Evolutionary conservation across 768 basidiomycete genomes (phyloP).

Genomic region (Suillus bovinus): DNA sequence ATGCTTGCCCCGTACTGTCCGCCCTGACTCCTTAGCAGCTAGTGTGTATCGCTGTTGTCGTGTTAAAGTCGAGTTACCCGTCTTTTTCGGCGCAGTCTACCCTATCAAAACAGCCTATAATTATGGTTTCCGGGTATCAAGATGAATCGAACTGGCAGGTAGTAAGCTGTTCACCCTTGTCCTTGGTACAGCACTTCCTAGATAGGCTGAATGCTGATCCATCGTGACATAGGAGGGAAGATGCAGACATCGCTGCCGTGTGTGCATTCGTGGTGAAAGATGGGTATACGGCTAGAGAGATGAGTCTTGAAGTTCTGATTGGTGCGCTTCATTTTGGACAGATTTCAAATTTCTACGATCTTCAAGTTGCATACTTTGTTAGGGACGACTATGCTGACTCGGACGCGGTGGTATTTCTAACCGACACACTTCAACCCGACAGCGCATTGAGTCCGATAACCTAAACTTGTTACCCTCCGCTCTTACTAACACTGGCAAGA

Average conservation of each 20-base stretch:
- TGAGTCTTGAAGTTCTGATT: too few species aligned
- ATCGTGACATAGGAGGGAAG: too few species aligned
- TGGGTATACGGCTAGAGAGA: conserved; percentile 43
- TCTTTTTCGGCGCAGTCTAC: conserved; percentile 2
- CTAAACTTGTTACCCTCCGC: neutral
- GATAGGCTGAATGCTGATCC: neutral
- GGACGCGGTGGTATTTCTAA: neutral
- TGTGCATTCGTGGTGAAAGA: conserved; percentile 53
- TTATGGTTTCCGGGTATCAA: conserved; percentile 14
- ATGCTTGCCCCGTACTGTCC: conserved; percentile 64
- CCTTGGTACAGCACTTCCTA: neutral
- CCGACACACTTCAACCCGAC: neutral
- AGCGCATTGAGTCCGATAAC: neutral
- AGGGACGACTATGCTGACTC: neutral
- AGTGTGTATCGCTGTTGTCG: conserved; percentile 67
- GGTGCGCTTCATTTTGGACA: neutral
- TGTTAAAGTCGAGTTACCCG: conserved; percentile 60
- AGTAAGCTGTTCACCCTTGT: conserved; percentile 18
- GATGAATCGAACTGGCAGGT: conserved; percentile 67
- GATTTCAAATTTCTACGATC: neutral
- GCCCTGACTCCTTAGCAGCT: conserved; percentile 66
- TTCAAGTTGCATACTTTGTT: neutral
- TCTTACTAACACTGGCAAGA: conserved; percentile 54
- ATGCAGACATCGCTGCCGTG: conserved; percentile 67
- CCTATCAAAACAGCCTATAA: neutral